These are phyloP conservation scores for Phytophthora capsici DNA, from an alignment of 352 stramenopile species.

Conservation along the genomic window DNA sequence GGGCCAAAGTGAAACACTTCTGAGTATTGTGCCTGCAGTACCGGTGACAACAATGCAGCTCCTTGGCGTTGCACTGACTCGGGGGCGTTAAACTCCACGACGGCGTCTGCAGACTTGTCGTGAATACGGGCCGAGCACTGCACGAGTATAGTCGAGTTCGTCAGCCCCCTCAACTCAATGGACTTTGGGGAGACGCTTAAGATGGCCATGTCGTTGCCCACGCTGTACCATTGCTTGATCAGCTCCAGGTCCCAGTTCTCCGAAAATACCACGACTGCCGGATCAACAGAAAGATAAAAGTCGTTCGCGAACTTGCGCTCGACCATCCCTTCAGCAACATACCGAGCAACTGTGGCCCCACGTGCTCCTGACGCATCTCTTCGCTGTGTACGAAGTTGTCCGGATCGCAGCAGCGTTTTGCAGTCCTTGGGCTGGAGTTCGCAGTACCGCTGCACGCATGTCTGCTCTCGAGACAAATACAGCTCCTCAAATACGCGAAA, in stretches of 20 bases:
- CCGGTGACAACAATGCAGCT: conserved; percentile 45
- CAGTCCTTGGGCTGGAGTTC: conserved; percentile 55
- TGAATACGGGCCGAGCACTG: conserved; percentile 87
- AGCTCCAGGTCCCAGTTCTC: conserved; percentile 76
- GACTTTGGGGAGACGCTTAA: conserved; percentile 75
- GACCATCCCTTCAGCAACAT: conserved; percentile 75
- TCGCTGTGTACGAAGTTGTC: conserved; percentile 57
- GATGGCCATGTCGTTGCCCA: conserved; percentile 83
- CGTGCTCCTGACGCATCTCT: conserved; percentile 66
- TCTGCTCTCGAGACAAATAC: conserved; percentile 57
- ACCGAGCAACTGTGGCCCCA: conserved; percentile 59
- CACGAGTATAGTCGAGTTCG: conserved; percentile 53
- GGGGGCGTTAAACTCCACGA: conserved; percentile 84
- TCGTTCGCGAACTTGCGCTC: conserved; percentile 43
- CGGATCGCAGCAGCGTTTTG: conserved; percentile 48
- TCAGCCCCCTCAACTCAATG: conserved; percentile 47
- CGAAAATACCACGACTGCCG: conserved; percentile 66
- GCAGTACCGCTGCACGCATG: conserved; percentile 72
- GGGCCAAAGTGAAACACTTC: conserved; percentile 86
- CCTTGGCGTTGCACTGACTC: conserved; percentile 52
- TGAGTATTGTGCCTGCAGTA: conserved; percentile 82
- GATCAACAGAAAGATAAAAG: conserved; percentile 83
- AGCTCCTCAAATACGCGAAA: conserved; percentile 84
- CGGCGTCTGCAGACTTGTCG: conserved; percentile 58
- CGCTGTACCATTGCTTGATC: conserved; percentile 82